Percentiles rank a stretch among this genome's conserved stretches.
Evolutionary conservation across 192 early-diverging fungal species (phyloP).

Genomic region (Coemansia pectinata): DNA sequence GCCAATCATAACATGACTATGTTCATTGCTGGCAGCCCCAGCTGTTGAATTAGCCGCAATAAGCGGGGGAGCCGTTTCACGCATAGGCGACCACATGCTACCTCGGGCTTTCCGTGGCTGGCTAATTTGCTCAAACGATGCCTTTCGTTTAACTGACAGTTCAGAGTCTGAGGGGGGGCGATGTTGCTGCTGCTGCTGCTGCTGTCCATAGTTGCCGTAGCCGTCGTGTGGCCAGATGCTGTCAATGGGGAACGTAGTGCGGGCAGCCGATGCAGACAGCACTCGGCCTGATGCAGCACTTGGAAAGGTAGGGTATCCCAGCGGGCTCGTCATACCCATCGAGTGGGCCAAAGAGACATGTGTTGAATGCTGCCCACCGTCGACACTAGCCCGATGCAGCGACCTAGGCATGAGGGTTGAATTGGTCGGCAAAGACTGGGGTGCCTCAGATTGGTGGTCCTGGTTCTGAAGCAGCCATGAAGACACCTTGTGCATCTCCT

Average conservation of each 20-base stretch:
- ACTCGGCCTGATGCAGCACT: neutral
- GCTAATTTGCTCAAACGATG: constrained; percentile 33
- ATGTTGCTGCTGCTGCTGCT: neutral
- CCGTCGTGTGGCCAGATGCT: neutral
- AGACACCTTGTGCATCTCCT: constrained; percentile 51
- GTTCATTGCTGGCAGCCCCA: neutral
- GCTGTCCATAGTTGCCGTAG: constrained; percentile 3
- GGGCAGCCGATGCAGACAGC: neutral
- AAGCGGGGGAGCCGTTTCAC: constrained; percentile 11
- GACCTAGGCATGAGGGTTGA: neutral
- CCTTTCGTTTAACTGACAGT: constrained; percentile 48
- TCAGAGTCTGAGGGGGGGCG: constrained; percentile 44
- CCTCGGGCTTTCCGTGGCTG: constrained; percentile 45
- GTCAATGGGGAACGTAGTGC: neutral
- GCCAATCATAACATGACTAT: neutral
- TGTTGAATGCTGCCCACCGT: neutral
- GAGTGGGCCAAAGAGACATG: neutral
- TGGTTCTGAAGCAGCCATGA: constrained; percentile 54
- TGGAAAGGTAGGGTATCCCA: neutral
- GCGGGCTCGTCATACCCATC: neutral
- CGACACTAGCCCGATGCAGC: neutral
- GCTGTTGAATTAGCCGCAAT: neutral
- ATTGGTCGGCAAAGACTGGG: neutral
- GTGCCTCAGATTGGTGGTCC: constrained; percentile 16
- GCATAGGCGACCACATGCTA: constrained; percentile 29